phyloP scores from a whole-genome alignment of 2,329 filamentous ascomycete species.

The Bipolaris zeicola region DNA sequence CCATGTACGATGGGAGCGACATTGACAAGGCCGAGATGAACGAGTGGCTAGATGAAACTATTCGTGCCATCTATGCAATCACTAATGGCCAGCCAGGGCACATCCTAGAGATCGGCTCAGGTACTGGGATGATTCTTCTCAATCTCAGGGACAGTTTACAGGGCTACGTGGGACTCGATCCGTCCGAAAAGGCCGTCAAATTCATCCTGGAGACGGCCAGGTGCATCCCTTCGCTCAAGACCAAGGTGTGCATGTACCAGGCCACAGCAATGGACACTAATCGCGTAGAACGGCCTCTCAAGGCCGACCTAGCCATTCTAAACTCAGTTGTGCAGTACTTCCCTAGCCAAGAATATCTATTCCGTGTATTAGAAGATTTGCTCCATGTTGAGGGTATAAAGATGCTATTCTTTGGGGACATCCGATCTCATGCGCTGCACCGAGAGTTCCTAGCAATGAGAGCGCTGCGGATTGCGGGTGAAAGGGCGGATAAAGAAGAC shows the following conservation, averaged over 20 bases:
- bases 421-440: conserved; percentile 7
- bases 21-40: conserved; percentile 16
- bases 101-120: conserved; percentile 14
- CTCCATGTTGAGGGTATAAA: background rate
- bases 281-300: background rate
- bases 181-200: background rate
- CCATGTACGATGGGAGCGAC: conserved; percentile 13
- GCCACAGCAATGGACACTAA: background rate
- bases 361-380: background rate
- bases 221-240: background rate
- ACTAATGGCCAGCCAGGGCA: background rate
- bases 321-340: conserved; percentile 19
- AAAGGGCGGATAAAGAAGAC: background rate
- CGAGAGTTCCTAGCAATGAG: conserved; percentile 2
- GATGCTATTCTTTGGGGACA: conserved; percentile 8
- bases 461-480: background rate
- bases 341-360: conserved; percentile 12
- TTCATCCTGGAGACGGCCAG: conserved; percentile 5
- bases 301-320: background rate
- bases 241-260: conserved; percentile 1
- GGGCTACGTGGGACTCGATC: conserved; percentile 11
- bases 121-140: conserved; percentile 18
- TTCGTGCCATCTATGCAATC: background rate
- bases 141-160: conserved; percentile 3
- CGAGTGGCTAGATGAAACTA: conserved; percentile 17